Evolutionary conservation across 2,329 filamentous ascomycete genomes (phyloP), one percentile per base, ranked within the genome.

Genomic region (Phialocephala sp.): DNA sequence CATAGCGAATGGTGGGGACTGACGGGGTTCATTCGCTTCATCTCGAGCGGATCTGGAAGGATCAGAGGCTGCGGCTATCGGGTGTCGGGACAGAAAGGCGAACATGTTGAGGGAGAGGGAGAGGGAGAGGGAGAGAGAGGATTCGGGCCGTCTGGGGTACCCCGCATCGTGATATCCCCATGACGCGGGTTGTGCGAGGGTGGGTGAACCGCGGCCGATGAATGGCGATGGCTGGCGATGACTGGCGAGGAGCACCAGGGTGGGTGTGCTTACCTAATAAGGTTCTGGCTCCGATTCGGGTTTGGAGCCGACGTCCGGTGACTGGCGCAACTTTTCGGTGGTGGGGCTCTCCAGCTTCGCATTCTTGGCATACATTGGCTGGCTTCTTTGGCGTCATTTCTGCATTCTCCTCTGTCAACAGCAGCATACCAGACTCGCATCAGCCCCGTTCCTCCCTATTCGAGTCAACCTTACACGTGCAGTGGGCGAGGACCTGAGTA

Each of bases 51-150:
- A 54, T 61, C 63, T 37, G 66, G 64, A 56, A 52, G 60, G 55
- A 41, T 15, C 55, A 55, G 61, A 59, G 62, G 62, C 43, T 65
- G 57, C 24, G 57, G 59, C 20, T 15, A 24, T 70, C 68, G 66
- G 66, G 41, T 59, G 67, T 69, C 68, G 68, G 68, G 61, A 60
- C 18, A 15, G 24, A 69, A 62, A 37, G 61, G 60, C 67, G 64
- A 66, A 43, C 45, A 15, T 27, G 35, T 41, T 39, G 15, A 15
- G 39, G 52, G 43, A 20, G 54, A 66, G 36, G 1, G 14, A n/a
- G n/a, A n/a, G 43, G n/a, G 45, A 8, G 20, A 24, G 55, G 43
- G 32, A n/a, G n/a, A n/a, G n/a, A n/a, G 36, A 5, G 12, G 6
- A 43, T 32, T 32, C 15, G 41, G 41, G 41, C 41, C 22, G 20